Base-by-base conservation (phyloP, 805 yeast species). In the Yamadazyma olivae region DNA sequence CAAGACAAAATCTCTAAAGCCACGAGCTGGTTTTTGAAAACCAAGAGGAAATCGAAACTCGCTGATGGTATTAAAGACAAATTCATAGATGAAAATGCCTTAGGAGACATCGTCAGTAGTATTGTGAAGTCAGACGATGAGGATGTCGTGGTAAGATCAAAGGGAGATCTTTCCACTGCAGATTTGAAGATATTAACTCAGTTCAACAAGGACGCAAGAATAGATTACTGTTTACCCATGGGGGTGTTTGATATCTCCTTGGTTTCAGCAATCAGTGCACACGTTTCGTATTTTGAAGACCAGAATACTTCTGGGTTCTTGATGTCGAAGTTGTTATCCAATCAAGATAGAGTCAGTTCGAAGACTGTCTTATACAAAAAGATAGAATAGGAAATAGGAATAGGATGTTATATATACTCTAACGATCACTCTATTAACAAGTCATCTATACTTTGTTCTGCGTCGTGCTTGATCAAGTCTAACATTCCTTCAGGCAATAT, bases 401-500 rank as follows among this genome's bases (percentile, higher is more conserved):
- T n/a, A n/a, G n/a, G n/a, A n/a, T n/a, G 13, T 25, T 25, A n/a
- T n/a, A n/a, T n/a, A n/a, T n/a, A n/a, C n/a, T n/a, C n/a, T n/a
- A 21, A 9, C 10, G 24, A 12, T 14, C 15, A 32, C 17, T 32
- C 40, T 10, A 43, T 35, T 34, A 76, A 62, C 50, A 83, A 70
- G 50, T 83, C 93, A 46, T 85, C 93, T 21, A 86, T 70, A 22
- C 82, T 76, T 61, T 88, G 89, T 45, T 86, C 90, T 2, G 95
- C 80, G 52, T 91, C 99, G 45, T 76, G 76, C 54, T 82, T 81
- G 51, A 91, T 91, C 56, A 91, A 71, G 21, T 81, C 81, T 38
- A 87, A 64, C 98, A 91, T 91, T 0, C 98, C 98, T 38, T 75
- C 74, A 1, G 99, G 99, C 53, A 91, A 68, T 8, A 93, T 84